Evolutionary conservation across 345 rosid species (phyloP), one percentile per base, ranked within the genome.

Genomic region (Hevea brasiliensis): DNA sequence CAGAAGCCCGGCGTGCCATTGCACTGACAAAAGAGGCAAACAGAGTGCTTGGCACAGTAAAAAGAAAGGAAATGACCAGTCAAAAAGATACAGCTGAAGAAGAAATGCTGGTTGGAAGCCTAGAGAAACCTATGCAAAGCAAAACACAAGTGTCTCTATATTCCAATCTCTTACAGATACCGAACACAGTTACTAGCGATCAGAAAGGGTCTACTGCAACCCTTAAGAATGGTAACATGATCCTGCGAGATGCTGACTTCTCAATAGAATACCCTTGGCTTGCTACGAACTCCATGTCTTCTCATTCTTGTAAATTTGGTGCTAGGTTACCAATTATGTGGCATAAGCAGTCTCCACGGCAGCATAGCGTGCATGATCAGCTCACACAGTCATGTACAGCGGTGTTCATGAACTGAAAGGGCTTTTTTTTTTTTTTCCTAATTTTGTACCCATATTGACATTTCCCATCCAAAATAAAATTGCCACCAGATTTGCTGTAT

Each of bases 11-110:
- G 90, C 82, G 71, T 72, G 84, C 84, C 40, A 79, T 81, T 3
- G 90, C 90, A 75, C 81, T 88, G 67, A 74, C 80, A 15, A 82
- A 86, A 76, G 87, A 88, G 79, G 87, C 89, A 7, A 81, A 80
- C 66, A 77, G 84, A 75, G 66, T 81, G 0, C 79, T 84, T 26
- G 77, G 80, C 35, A 78, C 77, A n/a, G 12, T 74, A 37, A 81
- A 67, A 68, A 72, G 79, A 66, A 77, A 72, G 67, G 80, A 74
- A 63, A 67, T 15, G 56, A 64, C 45, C n/a, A 13, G 27, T 6
- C 17, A 27, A 77, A 72, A 51, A 15, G 82, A 72, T 48, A 68
- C 60, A 26, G 10, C 23, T 27, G 71, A 58, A 51, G 76, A 81
- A 75, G 85, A 86, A 35, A 77, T 83, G 24, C 81, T 71, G 21